These are phyloP conservation scores for Terfezia boudieri DNA, from an alignment of 495 filamentous ascomycete genomes.

Conservation along the genomic window DNA sequence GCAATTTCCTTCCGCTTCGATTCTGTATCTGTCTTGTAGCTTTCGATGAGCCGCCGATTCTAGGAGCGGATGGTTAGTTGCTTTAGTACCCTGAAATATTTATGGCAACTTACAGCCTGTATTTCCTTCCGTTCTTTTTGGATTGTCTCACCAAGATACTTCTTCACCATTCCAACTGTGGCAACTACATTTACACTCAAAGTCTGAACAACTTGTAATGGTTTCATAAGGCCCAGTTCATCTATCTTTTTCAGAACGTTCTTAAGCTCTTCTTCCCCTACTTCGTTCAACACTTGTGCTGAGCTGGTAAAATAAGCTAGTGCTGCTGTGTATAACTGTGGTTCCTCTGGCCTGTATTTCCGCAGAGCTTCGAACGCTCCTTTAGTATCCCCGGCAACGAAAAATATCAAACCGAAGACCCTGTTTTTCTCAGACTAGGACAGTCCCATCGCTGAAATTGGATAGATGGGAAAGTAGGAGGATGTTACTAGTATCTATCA, in stretches of 20 bases:
- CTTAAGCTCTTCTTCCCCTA: constrained; percentile 60
- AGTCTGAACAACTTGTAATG: constrained; percentile 88
- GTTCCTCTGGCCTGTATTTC: constrained; percentile 82
- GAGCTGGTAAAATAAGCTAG: constrained; percentile 84
- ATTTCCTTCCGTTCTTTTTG: constrained; percentile 75
- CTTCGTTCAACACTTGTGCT: constrained; percentile 59
- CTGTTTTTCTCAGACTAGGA: constrained; percentile 79
- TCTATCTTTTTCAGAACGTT: constrained; percentile 68
- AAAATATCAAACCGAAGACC: constrained; percentile 89
- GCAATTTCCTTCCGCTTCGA: constrained; percentile 53
- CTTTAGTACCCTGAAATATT: not conserved
- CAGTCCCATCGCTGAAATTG: constrained; percentile 73
- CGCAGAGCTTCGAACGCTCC: constrained; percentile 72
- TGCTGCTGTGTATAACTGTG: constrained; percentile 79
- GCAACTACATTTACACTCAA: constrained; percentile 66
- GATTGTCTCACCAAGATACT: constrained; percentile 72
- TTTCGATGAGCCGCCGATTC: constrained; percentile 62
- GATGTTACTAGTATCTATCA: constrained; percentile 86
- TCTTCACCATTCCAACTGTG: constrained; percentile 92
- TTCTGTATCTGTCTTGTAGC: constrained; percentile 70
- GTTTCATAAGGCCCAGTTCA: constrained; percentile 77
- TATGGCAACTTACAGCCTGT: constrained; percentile 26
- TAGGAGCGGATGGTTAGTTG: constrained; percentile 14
- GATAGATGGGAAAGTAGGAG: constrained; percentile 80
- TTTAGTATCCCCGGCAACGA: constrained; percentile 66